A percentile compares a stretch with the other conserved stretches of the same genome.
These are phyloP conservation scores for Colletotrichum spinosum DNA, from an alignment of 2,329 filamentous ascomycete genomes.

Conservation along the genomic window DNA sequence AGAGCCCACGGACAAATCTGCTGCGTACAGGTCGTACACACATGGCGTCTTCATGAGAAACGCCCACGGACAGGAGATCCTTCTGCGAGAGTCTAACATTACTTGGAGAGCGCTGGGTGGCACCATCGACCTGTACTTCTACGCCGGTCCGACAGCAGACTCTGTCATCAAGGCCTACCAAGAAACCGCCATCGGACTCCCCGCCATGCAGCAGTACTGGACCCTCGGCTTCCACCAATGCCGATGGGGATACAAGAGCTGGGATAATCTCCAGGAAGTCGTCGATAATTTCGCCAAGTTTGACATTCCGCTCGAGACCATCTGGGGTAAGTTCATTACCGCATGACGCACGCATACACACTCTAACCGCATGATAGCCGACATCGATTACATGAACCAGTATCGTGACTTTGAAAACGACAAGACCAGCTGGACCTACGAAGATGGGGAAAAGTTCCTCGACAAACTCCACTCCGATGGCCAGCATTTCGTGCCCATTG, in stretches of 20 bases:
- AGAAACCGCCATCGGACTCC: slow-evolving; percentile 73
- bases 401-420: slow-evolving; percentile 74
- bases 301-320: slow-evolving; percentile 77
- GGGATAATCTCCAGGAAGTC: slow-evolving; percentile 74
- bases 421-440: slow-evolving; percentile 65
- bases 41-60: slow-evolving; percentile 85
- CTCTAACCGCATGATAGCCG: slow-evolving; percentile 56
- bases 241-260: slow-evolving; percentile 84
- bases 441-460: slow-evolving; percentile 70
- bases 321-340: slow-evolving; percentile 62
- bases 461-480: slow-evolving; percentile 70
- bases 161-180: slow-evolving; percentile 80
- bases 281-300: slow-evolving; percentile 74
- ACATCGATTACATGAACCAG: slow-evolving; percentile 77
- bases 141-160: slow-evolving; percentile 75
- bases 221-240: slow-evolving; percentile 87
- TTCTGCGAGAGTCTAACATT: slow-evolving; percentile 72
- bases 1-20: slow-evolving; percentile 59
- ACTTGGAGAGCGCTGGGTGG: slow-evolving; percentile 83
- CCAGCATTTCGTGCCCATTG: slow-evolving; percentile 80
- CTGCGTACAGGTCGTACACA: slow-evolving; percentile 72
- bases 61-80: slow-evolving; percentile 79
- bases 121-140: slow-evolving; percentile 83
- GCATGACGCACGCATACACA: background rate
- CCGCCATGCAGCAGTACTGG: slow-evolving; percentile 85